Evolutionary conservation across 2,329 filamentous ascomycete genomes (phyloP).

Genomic region (Tolypocladium ovalisporum): DNA sequence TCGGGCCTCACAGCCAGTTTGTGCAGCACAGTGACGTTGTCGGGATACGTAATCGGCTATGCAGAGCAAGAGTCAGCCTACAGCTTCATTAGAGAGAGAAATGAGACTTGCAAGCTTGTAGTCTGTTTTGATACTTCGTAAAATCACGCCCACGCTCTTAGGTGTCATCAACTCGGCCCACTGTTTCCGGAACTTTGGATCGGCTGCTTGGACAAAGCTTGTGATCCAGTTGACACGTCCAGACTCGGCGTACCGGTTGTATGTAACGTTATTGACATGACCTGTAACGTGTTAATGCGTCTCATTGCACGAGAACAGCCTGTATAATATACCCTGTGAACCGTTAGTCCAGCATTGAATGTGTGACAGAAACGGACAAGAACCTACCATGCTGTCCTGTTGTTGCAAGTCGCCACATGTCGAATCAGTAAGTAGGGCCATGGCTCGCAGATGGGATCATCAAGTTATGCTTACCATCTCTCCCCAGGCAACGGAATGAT

Average conservation of each 20-base stretch:
- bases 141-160: constrained; percentile 58
- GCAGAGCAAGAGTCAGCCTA: background rate
- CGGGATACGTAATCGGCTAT: constrained; percentile 74
- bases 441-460: no score
- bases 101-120: constrained; percentile 68
- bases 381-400: constrained; percentile 43
- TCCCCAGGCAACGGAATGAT: constrained; percentile 67
- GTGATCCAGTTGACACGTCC: constrained; percentile 68
- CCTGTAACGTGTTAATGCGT: constrained; percentile 8
- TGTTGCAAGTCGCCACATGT: constrained; percentile 7
- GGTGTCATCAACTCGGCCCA: constrained; percentile 65
- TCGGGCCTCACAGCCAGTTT: constrained; percentile 50
- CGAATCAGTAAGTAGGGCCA: constrained; percentile 3
- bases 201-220: constrained; percentile 54
- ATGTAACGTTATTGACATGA: constrained; percentile 81
- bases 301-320: accelerated
- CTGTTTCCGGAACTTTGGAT: constrained; percentile 46
- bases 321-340: background rate
- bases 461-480: constrained; percentile 55
- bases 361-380: background rate
- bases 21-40: constrained; percentile 74
- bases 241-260: constrained; percentile 75
- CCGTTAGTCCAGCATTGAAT: constrained; percentile 2
- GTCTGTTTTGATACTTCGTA: constrained; percentile 69
- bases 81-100: background rate